phyloP scores from a whole-genome alignment of 768 basidiomycete species.

The Pleurotus citrinopileatus region DNA sequence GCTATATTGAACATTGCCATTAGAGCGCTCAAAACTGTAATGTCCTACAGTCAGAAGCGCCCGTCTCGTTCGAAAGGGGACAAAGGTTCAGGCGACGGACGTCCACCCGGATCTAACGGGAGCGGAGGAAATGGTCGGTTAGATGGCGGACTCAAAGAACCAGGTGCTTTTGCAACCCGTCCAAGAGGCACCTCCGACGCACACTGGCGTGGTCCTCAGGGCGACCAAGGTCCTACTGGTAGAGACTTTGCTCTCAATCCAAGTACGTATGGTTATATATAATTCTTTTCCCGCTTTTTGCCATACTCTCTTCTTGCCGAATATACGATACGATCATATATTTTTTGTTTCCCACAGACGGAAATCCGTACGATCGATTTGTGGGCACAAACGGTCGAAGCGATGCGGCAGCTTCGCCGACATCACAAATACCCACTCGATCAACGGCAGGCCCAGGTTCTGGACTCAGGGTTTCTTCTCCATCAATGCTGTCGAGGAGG shows the following conservation, averaged over 20 bases:
- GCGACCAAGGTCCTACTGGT: slow-evolving; percentile 1
- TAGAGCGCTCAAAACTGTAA: slow-evolving; percentile 79
- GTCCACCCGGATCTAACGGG: slow-evolving; percentile 18
- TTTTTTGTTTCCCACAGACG: slow-evolving; percentile 14
- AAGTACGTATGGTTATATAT: slow-evolving; percentile 12
- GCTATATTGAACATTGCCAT: slow-evolving; percentile 11
- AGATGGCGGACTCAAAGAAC: slow-evolving; percentile 19
- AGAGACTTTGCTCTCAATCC: neutral
- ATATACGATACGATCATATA: slow-evolving; percentile 19
- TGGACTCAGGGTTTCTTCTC: neutral
- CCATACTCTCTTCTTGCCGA: neutral
- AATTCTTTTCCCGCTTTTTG: slow-evolving; percentile 1
- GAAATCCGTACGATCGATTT: neutral
- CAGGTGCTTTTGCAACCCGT: slow-evolving; percentile 37
- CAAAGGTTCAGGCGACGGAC: slow-evolving; percentile 31
- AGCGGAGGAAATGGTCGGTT: slow-evolving; percentile 34
- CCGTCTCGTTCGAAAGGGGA: slow-evolving; percentile 56
- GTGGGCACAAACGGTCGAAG: neutral
- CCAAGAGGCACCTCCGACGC: slow-evolving; percentile 77
- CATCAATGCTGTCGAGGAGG: slow-evolving; percentile 3
- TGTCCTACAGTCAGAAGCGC: slow-evolving; percentile 81
- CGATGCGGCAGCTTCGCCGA: too few relatives aligned
- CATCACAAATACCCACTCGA: slow-evolving; percentile 9
- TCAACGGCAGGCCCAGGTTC: neutral
- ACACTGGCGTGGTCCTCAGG: slow-evolving; percentile 37